Base-by-base conservation (phyloP, 345 rosid species). In the Cardamine occulta region DNA sequence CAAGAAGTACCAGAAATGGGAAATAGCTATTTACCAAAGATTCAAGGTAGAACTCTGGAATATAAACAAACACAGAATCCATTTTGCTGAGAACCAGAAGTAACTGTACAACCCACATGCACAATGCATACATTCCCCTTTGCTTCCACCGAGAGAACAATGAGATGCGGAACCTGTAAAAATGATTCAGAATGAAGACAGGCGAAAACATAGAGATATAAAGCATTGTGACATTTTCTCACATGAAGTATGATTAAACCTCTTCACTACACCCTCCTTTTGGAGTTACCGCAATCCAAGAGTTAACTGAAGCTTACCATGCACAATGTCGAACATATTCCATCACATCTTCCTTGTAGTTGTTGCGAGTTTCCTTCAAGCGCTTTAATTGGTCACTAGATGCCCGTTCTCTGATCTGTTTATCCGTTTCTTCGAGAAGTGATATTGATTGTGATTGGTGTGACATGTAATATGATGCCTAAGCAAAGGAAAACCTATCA, bases 71-170 rank as follows among this genome's bases (percentile, higher is more conserved):
- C 68, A 89, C 77, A 14, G 86, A 85, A 82, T 92, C 99, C 88
- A 87, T 77, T 89, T 88, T 89, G 86, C 96, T 89, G 72, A 95
- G 86, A 75, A 86, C 88, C 74, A 95, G 82, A 84, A 95, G 91
- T 68, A 95, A 82, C 66, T 90, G 97, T 51, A 90, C 97, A 75
- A 87, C 86, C 97, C 97, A 92, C 93, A 89, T 88, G 86, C 97
- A 95, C 53, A 85, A 80, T 64, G 97, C 99, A 86, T 92, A 92
- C 96, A 95, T 95, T 79, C 97, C 99, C 77, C 97, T 88, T 81
- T 95, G 99, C 88, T 95, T 95, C 99, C 99, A 95, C 40, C 85
- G 84, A 28, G 97, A 88, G 80, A 85, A 87, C 56, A 92, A 89
- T 71, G 87, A 82, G 70, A 92, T 76, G n/a, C 96, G 93, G 64